Percentiles rank a stretch among this genome's conserved stretches.
Evolutionary conservation across 352 stramenopile genomes (phyloP).

Genomic region (Pythium sukuiense): DNA sequence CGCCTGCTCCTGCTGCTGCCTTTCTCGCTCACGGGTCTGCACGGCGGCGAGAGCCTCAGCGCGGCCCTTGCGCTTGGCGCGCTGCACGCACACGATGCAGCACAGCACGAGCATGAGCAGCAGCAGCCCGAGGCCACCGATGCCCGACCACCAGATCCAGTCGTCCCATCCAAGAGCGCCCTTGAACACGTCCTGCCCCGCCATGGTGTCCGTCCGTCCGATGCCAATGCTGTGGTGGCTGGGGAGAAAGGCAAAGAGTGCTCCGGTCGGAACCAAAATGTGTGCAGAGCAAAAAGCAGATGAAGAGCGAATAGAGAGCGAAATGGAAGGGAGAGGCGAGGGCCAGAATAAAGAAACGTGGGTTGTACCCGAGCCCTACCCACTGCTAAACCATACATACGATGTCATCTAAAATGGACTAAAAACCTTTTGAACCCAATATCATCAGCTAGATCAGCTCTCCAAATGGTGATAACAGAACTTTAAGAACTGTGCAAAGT

Average conservation of each 20-base stretch:
- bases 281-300: neutral
- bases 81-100: slow-evolving; percentile 77
- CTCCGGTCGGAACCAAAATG: slow-evolving; percentile 5
- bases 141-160: slow-evolving; percentile 77
- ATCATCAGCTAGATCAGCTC: neutral
- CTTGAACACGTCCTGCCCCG: slow-evolving; percentile 61
- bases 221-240: neutral
- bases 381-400: neutral
- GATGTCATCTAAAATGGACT: neutral
- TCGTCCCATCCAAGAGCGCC: slow-evolving; percentile 73
- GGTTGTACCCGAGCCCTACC: slow-evolving; percentile 2
- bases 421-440: neutral
- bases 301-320: slow-evolving; percentile 3
- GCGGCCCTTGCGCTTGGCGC: slow-evolving; percentile 76
- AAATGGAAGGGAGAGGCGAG: slow-evolving; percentile 4
- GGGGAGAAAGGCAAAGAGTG: slow-evolving; percentile 6
- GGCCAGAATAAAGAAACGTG: neutral
- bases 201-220: slow-evolving; percentile 10
- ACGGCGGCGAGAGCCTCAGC: slow-evolving; percentile 62
- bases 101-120: slow-evolving; percentile 68
- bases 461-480: neutral
- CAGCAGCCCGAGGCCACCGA: slow-evolving; percentile 61
- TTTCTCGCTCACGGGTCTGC: slow-evolving; percentile 51
- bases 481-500: neutral
- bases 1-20: slow-evolving; percentile 47